phyloP scores from a whole-genome alignment of 352 stramenopile species.

The Pythium chondricola region DNA sequence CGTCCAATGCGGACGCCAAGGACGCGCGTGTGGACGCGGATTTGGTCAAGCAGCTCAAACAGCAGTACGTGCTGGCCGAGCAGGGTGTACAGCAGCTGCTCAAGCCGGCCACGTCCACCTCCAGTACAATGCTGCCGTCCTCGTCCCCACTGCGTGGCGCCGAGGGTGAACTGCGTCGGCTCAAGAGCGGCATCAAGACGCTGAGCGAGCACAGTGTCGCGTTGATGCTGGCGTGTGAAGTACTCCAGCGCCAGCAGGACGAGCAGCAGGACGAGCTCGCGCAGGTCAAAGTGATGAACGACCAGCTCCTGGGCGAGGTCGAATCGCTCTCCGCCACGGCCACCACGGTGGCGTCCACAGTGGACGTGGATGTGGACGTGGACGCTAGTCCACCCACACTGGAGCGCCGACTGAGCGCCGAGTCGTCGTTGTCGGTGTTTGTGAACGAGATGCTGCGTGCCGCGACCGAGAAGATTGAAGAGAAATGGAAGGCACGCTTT shows the following conservation, averaged over 20 bases:
- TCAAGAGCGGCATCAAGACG: slow-evolving; percentile 34
- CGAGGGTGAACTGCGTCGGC: slow-evolving; percentile 34
- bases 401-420: slow-evolving; percentile 11
- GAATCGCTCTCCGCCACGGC: slow-evolving; percentile 4
- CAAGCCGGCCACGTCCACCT: slow-evolving; percentile 19
- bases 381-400: neutral
- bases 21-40: slow-evolving; percentile 10
- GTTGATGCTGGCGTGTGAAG: slow-evolving; percentile 21
- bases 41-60: slow-evolving; percentile 48
- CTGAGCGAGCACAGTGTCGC: slow-evolving; percentile 21
- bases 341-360: neutral
- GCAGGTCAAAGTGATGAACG: slow-evolving; percentile 13
- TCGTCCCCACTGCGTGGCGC: slow-evolving; percentile 30
- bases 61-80: slow-evolving; percentile 58
- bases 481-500: slow-evolving; percentile 77
- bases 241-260: slow-evolving; percentile 19
- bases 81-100: slow-evolving; percentile 60
- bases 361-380: neutral
- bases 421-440: slow-evolving; percentile 70
- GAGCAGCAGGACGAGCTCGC: slow-evolving; percentile 11
- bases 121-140: slow-evolving; percentile 13
- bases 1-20: slow-evolving; percentile 11
- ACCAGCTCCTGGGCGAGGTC: slow-evolving; percentile 18
- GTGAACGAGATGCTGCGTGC: slow-evolving; percentile 68
- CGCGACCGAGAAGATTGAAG: slow-evolving; percentile 74